Percentiles rank a stretch among this genome's conserved stretches.
Conservation (phyloP, 257 asterid genomes). For the Cinchona pubescens region DNA sequence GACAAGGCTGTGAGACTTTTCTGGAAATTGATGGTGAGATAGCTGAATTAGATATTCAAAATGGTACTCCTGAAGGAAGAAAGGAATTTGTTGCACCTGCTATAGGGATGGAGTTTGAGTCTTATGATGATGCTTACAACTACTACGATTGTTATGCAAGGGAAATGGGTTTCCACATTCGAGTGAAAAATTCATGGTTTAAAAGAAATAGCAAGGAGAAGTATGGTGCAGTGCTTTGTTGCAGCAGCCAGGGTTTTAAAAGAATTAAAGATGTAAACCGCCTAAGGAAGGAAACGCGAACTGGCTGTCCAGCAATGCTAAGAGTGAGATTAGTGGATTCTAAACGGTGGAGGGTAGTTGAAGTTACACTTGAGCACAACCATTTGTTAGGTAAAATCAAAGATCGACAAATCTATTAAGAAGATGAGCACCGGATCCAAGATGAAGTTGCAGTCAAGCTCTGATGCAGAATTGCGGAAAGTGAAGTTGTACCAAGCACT, state of each 20-base stretch:
- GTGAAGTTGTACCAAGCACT: slow-evolving; percentile 62
- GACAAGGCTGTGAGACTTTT: slow-evolving; percentile 28
- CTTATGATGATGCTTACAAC: slow-evolving; percentile 81
- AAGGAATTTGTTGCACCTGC: slow-evolving; percentile 63
- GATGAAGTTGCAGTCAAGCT: slow-evolving; percentile 52
- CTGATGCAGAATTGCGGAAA: slow-evolving; percentile 52
- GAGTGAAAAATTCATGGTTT: slow-evolving; percentile 89
- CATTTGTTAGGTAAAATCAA: slow-evolving; percentile 66
- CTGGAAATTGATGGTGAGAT: slow-evolving; percentile 28
- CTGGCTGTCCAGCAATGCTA: slow-evolving; percentile 82
- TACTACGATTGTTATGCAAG: slow-evolving; percentile 67
- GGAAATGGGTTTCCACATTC: slow-evolving; percentile 72
- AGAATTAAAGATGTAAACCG: slow-evolving; percentile 64
- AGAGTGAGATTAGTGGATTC: slow-evolving; percentile 70
- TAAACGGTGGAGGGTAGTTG: slow-evolving; percentile 73
- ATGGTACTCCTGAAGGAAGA: slow-evolving; percentile 34
- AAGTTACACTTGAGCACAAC: slow-evolving; percentile 68
- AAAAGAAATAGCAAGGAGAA: slow-evolving; percentile 88
- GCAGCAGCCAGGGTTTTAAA: slow-evolving; percentile 88
- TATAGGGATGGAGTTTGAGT: slow-evolving; percentile 83
- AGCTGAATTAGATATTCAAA: slow-evolving; percentile 24
- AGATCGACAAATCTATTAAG: slow-evolving; percentile 55
- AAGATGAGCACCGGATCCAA: slow-evolving; percentile 50
- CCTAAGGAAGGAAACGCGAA: slow-evolving; percentile 82
- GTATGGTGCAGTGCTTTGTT: slow-evolving; percentile 86